Percentiles rank a stretch among this genome's conserved stretches.
Evolutionary conservation across 1,139 yeast species (phyloP).

Genomic region (Saccharomycopsis crataegensis): DNA sequence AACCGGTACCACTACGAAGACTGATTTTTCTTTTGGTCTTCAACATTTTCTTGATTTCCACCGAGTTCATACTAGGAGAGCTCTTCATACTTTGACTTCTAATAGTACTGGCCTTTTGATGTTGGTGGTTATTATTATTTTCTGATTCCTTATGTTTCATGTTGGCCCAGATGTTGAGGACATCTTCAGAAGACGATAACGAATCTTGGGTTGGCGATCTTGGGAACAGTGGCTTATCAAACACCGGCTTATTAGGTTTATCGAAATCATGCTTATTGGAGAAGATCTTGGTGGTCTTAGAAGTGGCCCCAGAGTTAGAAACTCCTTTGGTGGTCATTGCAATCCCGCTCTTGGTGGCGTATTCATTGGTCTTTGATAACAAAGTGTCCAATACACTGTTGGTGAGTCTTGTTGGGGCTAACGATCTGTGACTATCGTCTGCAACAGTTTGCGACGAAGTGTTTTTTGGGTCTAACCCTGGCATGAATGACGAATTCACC

Average conservation of each 20-base stretch:
- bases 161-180: constrained; percentile 19
- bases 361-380: constrained; percentile 16
- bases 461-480: not conserved
- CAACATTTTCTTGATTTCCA: constrained; percentile 17
- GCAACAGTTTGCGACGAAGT: not conserved
- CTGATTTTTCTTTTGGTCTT: constrained; percentile 18
- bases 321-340: not conserved
- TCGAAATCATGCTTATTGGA: constrained; percentile 13
- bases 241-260: constrained; percentile 13
- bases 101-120: constrained; percentile 14
- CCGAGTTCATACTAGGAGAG: constrained; percentile 20
- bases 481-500: not conserved
- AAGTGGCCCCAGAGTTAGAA: not conserved
- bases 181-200: constrained; percentile 18
- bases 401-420: constrained; percentile 16
- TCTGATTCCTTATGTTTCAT: not conserved
- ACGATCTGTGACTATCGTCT: not conserved
- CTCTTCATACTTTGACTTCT: constrained; percentile 19
- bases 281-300: constrained; percentile 11
- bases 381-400: constrained; percentile 13
- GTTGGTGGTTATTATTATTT: not conserved
- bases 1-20: not conserved
- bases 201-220: constrained; percentile 19
- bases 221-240: constrained; percentile 16
- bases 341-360: constrained; percentile 15